Evolutionary conservation across 192 early-diverging fungal genomes (phyloP), one percentile per base, ranked within the genome.

Genomic region (Coemansia sp.): DNA sequence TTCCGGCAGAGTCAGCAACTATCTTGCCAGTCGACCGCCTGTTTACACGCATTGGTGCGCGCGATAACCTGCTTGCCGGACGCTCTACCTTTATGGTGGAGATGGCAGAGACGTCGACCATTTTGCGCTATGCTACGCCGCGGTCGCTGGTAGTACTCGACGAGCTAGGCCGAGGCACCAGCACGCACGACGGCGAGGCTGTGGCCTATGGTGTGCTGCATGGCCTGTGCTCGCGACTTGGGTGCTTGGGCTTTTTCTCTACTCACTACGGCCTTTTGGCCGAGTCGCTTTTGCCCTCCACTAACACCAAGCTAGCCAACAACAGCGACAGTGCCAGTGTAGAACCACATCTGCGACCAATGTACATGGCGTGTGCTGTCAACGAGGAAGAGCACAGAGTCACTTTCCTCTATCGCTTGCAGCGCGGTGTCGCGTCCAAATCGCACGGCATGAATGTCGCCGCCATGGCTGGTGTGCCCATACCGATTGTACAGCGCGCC

Each of bases 391-490:
- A 89, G 71, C 87, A 89, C 39, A 86, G 93, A n/a, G 93, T 99
- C 17, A 94, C 93, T 0, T 99, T 99, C 78, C 73, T 99, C 63
- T 99, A 99, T 77, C 94, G 94, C 61, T 73, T 99, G 38, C 85
- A 87, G 10, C 65, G 80, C 21, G 98, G 98, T 12, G 89, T 90
- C 3, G 97, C 93, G 68, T 91, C 92, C 44, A 94, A 94, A 78
- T 95, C 93, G 25, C 96, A 95, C 71, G 98, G 98, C 55, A 98
- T 98, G 95, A 98, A 98, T 66, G 95, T 98, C 0, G 98, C 98
- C 4, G 85, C 84, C n/a, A 98, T 98, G 93, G 98, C 96, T 0
- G 94, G 94, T 7, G 87, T 99, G 14, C 94, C 94, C 0, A 31
- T 78, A 27, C 34, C 70, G 6, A 88, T 96, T 51, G 87, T 96